These are phyloP conservation scores for Blastomyces emzantsi DNA, from an alignment of 2,329 filamentous ascomycete species.

Conservation along the genomic window DNA sequence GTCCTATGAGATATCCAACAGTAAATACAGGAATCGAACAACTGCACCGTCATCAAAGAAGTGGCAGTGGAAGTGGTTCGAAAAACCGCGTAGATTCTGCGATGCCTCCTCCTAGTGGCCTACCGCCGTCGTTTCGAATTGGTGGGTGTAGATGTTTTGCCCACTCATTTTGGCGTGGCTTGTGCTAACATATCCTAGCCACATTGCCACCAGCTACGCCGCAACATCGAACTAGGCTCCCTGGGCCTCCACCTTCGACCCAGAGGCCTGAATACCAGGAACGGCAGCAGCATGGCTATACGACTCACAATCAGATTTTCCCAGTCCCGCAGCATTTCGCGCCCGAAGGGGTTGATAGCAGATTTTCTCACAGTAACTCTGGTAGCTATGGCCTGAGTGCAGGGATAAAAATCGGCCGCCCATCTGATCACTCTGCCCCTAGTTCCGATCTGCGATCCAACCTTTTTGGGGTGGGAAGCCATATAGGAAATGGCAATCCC, in stretches of 20 bases:
- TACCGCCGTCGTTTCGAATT: constrained; percentile 18
- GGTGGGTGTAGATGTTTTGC: constrained; percentile 17
- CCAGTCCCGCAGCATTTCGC: constrained; percentile 10
- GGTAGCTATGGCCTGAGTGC: constrained; percentile 15
- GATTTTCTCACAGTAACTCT: constrained; percentile 6
- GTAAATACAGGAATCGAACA: constrained; percentile 28
- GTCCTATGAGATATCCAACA: constrained; percentile 18
- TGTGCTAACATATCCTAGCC: constrained; percentile 11
- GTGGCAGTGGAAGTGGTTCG: constrained; percentile 31
- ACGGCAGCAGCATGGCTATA: background rate
- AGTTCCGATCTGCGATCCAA: background rate
- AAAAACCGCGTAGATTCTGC: constrained; percentile 19
- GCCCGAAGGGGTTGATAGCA: constrained; percentile 5
- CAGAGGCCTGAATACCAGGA: constrained; percentile 2
- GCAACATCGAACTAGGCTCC: constrained; percentile 16
- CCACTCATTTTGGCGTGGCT: background rate
- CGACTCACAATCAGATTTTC: constrained; percentile 5
- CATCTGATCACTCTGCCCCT: constrained; percentile 2
- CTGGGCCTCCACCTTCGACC: constrained; percentile 5
- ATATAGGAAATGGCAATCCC: background rate
- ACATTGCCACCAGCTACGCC: constrained; percentile 12
- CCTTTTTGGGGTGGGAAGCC: background rate
- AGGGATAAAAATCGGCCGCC: constrained; percentile 17
- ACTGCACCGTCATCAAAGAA: constrained; percentile 33
- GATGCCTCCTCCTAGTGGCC: constrained; percentile 27